Base-by-base conservation (phyloP, 108 stramenopile species). In the Conticribra guillardii region DNA sequence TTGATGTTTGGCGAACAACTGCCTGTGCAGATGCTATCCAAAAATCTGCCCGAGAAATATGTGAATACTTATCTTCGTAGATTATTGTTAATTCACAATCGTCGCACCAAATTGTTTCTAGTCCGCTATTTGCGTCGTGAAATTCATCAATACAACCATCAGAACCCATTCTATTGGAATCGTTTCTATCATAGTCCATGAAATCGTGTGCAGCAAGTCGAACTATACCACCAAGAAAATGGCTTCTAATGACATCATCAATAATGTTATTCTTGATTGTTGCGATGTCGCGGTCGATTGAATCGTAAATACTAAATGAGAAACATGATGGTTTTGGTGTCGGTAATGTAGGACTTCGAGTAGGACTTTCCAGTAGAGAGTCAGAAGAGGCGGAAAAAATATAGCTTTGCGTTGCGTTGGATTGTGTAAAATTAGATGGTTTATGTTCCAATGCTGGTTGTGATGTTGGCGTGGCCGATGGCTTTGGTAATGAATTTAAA, bases 21-120 rank as follows among this genome's bases (percentile, higher is more conserved):
- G 79, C 74, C 24, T 80, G 74, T 0, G 79, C 79, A 18, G 67
- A 45, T 4, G 79, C 79, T 14, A 80, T 64, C 79, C 79, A 80
- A 71, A 80, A 80, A 54, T 80, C 79, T 19, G 79, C 79, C 30
- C 79, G 29, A 3, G 79, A 80, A 15, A 80, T 58, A 44, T 61
- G 60, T 14, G 67, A 50, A 37, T 80, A 80, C 54, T 60, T 76
- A 4, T 41, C 37, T 32, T 47, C 53, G 32, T 76, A 64, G 1
- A 80, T 32, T 14, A 52, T 54, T 15, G 46, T 80, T 17, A 80
- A 37, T 18, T 47, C 11, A 34, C 79, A 80, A 37, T 46, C 47
- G 4, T 53, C 47, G 44, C 79, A 80, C 79, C 79, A 80, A 19
- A 80, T 28, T 22, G 60, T 44, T 14, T 73, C 68, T 9, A 80